Conservation (phyloP, 2,329 filamentous ascomycete species). For the Calonectria crousiana region DNA sequence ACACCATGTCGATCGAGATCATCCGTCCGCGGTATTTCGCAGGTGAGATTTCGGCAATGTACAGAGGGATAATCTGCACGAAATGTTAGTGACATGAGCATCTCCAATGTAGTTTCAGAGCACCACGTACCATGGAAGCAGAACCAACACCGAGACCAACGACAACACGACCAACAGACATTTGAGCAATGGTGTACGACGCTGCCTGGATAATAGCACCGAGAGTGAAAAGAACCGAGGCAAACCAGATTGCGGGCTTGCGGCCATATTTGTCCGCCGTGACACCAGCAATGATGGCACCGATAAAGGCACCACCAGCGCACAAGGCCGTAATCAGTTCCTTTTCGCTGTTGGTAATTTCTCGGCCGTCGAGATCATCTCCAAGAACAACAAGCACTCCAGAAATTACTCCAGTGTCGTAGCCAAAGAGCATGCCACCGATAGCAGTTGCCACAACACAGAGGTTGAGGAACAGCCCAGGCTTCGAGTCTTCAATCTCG, state of each 20-base stretch:
- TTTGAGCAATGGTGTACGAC: conserved; percentile 34
- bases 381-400: conserved; percentile 58
- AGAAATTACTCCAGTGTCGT: conserved; percentile 63
- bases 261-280: conserved; percentile 38
- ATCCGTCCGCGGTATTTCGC: conserved; percentile 40
- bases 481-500: conserved; percentile 31
- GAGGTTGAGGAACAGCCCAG: conserved; percentile 31
- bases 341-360: conserved; percentile 28
- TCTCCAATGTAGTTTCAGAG: background rate
- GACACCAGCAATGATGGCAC: conserved; percentile 37
- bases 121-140: conserved; percentile 53
- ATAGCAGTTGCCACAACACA: conserved; percentile 34
- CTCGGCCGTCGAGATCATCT: conserved; percentile 30
- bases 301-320: conserved; percentile 37
- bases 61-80: conserved; percentile 38
- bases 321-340: conserved; percentile 38
- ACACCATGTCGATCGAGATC: conserved; percentile 42
- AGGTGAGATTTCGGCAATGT: conserved; percentile 41
- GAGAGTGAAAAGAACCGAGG: conserved; percentile 36
- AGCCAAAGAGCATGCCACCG: conserved; percentile 48
- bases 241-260: conserved; percentile 33
- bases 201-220: conserved; percentile 37
- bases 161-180: conserved; percentile 35
- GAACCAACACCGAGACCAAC: conserved; percentile 56
- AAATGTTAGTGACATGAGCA: background rate